Conservation (phyloP, 768 basidiomycete species). For the Leucogyrophana mollusca region DNA sequence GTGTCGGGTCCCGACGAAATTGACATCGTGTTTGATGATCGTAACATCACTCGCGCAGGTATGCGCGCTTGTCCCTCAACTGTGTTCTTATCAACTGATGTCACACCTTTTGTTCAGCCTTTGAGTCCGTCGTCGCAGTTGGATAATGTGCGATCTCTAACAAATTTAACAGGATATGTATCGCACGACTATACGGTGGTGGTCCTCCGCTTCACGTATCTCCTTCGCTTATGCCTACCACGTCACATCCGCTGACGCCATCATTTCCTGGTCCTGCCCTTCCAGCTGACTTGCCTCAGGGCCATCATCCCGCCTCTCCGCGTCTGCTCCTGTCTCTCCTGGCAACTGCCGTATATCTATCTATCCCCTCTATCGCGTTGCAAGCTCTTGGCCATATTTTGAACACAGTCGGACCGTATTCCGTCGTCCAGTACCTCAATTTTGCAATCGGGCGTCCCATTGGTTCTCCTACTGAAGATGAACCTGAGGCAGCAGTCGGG, state of each 20-base stretch:
- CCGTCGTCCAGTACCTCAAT: constrained; percentile 71
- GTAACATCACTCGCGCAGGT: constrained; percentile 88
- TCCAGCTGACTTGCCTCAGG: constrained; percentile 36
- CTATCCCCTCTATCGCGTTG: constrained; percentile 72
- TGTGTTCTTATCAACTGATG: constrained; percentile 1
- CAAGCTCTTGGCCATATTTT: constrained; percentile 74
- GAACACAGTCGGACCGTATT: constrained; percentile 74
- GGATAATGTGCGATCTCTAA: constrained; percentile 10
- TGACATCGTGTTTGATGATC: constrained; percentile 75
- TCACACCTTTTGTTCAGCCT: constrained; percentile 49
- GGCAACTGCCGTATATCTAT: constrained; percentile 84
- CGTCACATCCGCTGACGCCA: constrained; percentile 68
- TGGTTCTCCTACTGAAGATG: constrained; percentile 37
- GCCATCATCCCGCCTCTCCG: constrained; percentile 74
- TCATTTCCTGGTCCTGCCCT: constrained; percentile 44
- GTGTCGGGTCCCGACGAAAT: constrained; percentile 50
- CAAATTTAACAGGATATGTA: constrained; percentile 59
- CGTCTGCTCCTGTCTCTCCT: constrained; percentile 83
- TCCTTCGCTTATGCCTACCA: constrained; percentile 61
- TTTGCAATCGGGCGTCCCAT: constrained; percentile 80
- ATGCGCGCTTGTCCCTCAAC: constrained; percentile 21
- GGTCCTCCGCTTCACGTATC: constrained; percentile 74
- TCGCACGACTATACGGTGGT: constrained; percentile 84
- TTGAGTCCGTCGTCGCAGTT: constrained; percentile 64
- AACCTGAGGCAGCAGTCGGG: constrained; percentile 64